These are phyloP conservation scores for Phytophthora sojae DNA, from an alignment of 352 stramenopile genomes.

Conservation along the genomic window DNA sequence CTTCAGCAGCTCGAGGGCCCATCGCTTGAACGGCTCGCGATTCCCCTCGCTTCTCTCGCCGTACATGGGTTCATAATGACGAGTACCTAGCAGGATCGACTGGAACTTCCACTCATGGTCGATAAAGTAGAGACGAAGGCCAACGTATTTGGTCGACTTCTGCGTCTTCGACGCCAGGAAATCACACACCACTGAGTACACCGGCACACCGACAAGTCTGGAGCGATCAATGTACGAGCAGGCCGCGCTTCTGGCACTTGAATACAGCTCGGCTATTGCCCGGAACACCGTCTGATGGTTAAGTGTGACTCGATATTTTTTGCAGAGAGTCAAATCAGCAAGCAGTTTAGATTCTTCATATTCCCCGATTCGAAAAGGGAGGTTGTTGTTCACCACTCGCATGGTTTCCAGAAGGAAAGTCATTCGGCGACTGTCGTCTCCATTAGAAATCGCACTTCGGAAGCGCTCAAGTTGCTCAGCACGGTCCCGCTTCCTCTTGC, in stretches of 20 bases:
- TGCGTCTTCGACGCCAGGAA: background rate
- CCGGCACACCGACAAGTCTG: background rate
- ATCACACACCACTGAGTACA: background rate
- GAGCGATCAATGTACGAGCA: background rate
- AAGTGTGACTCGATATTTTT: background rate
- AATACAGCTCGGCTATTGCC: background rate
- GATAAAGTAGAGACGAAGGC: constrained; percentile 4
- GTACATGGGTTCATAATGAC: background rate
- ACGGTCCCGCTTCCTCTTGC: background rate
- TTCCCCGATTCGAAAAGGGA: background rate
- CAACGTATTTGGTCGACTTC: background rate
- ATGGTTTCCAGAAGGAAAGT: background rate
- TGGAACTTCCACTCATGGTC: background rate
- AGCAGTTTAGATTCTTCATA: background rate
- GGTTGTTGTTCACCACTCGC: background rate
- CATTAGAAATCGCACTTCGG: background rate
- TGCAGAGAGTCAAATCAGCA: background rate
- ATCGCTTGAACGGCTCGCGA: background rate
- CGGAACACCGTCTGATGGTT: background rate
- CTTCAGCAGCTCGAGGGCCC: background rate
- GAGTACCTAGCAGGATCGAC: background rate
- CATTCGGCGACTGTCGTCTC: background rate
- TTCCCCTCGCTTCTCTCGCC: background rate
- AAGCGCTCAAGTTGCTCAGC: background rate
- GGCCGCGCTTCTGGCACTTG: background rate